Conservation (phyloP, 1,284 basidiomycete genomes). For the Pisolithus thermaeus region DNA sequence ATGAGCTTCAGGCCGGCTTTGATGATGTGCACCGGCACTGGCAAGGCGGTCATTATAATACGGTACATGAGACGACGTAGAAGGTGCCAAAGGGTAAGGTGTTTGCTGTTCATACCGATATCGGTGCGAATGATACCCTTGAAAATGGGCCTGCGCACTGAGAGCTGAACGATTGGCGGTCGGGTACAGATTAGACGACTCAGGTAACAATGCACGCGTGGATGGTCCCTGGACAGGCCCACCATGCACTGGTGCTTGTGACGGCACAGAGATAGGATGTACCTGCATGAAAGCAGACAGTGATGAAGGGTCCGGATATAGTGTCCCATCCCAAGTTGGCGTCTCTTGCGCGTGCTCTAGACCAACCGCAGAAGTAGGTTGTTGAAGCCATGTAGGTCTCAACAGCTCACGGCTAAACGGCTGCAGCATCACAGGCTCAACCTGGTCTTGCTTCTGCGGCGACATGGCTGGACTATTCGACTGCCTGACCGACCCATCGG, state of each 20-base stretch:
- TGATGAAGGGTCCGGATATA: neutral
- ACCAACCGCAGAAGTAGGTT: neutral
- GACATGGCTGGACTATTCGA: neutral
- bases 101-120: neutral
- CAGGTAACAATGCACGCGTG: neutral
- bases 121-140: neutral
- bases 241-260: neutral
- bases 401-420: neutral
- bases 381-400: neutral
- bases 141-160: neutral
- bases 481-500: neutral
- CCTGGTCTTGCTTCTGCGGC: neutral
- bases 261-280: neutral
- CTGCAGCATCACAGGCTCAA: neutral
- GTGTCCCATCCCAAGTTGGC: neutral
- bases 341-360: neutral
- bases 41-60: slow-evolving; percentile 12
- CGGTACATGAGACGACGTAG: neutral
- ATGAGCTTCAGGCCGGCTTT: neutral
- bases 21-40: slow-evolving; percentile 6
- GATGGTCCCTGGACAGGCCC: neutral
- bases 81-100: neutral
- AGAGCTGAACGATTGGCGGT: neutral
- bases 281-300: neutral
- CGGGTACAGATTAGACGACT: neutral